Percentiles rank a stretch among this genome's conserved stretches.
Conservation (phyloP, 495 filamentous ascomycete genomes). For the Penicillium samsonianum region DNA sequence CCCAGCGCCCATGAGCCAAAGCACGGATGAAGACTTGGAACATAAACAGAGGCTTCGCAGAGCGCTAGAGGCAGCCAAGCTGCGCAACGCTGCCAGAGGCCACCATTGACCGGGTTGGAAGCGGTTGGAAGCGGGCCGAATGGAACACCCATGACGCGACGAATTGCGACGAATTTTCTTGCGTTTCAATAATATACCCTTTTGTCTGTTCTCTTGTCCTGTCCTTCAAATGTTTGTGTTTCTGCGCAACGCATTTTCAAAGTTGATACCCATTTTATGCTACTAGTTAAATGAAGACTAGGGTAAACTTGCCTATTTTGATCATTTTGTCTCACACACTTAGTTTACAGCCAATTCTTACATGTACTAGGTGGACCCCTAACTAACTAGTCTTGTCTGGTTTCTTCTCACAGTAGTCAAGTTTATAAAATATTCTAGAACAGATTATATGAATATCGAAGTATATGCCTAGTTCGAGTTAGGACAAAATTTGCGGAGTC, state of each 20-base stretch:
- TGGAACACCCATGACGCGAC: slow-evolving; percentile 22
- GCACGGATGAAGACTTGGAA: slow-evolving; percentile 33
- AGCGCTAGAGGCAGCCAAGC: slow-evolving; percentile 52
- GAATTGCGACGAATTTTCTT: slow-evolving; percentile 31
- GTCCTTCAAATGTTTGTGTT: slow-evolving; percentile 7
- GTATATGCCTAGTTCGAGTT: not conserved
- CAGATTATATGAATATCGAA: not conserved
- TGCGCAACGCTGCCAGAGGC: slow-evolving; percentile 47
- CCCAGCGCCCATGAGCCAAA: slow-evolving; percentile 8
- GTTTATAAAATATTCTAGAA: not conserved
- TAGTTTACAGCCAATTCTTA: slow-evolving; percentile 1
- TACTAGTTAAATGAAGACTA: slow-evolving; percentile 15
- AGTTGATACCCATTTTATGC: slow-evolving; percentile 18
- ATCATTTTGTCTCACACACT: slow-evolving; percentile 6
- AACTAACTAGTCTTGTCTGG: not conserved
- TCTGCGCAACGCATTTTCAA: not conserved
- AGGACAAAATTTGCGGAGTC: slow-evolving; percentile 12
- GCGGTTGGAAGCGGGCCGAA: not conserved
- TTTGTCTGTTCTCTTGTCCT: slow-evolving; percentile 2
- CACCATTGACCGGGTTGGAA: slow-evolving; percentile 14
- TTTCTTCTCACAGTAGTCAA: not conserved
- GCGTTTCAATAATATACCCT: slow-evolving; percentile 17
- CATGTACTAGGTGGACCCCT: not conserved
- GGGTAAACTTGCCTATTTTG: slow-evolving; percentile 5
- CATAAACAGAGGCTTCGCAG: slow-evolving; percentile 49